Percentiles rank a stretch among this genome's conserved stretches.
Conservation (phyloP, 441 rosid species). For the Gossypium schwendimanii region DNA sequence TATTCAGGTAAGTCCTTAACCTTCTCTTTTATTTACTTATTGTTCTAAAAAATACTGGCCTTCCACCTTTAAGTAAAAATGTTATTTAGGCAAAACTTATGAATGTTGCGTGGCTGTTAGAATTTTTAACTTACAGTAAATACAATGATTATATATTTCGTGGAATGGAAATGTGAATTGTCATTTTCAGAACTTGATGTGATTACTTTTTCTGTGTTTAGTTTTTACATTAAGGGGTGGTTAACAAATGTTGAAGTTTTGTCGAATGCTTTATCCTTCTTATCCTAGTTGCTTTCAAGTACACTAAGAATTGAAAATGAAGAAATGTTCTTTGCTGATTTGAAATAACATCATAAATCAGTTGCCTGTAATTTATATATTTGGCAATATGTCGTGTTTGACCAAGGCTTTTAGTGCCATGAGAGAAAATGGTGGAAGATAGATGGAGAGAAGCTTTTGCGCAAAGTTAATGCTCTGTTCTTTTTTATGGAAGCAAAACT, state of each 20-base stretch:
- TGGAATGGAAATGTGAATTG: neutral
- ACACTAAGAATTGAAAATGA: neutral
- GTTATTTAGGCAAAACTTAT: neutral
- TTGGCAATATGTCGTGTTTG: too few relatives aligned
- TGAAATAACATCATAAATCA: neutral
- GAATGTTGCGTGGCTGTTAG: neutral
- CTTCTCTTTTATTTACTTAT: neutral
- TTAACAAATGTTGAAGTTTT: neutral
- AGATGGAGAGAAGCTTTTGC: neutral
- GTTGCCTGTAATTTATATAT: neutral
- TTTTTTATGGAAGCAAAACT: neutral
- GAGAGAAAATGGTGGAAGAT: neutral
- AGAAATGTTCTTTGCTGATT: neutral
- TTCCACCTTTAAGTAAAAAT: neutral
- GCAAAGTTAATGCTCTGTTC: neutral
- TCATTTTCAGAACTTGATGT: neutral
- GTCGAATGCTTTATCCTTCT: neutral
- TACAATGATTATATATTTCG: neutral
- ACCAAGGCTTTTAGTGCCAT: too few relatives aligned
- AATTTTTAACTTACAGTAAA: neutral
- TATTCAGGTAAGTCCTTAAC: constrained; percentile 36
- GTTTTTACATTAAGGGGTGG: neutral
- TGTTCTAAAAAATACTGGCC: neutral
- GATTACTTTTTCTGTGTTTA: neutral
- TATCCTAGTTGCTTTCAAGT: neutral